Evolutionary conservation across 2,329 filamentous ascomycete genomes (phyloP), one percentile per base, ranked within the genome.

Genomic region (Colletotrichum sp.): DNA sequence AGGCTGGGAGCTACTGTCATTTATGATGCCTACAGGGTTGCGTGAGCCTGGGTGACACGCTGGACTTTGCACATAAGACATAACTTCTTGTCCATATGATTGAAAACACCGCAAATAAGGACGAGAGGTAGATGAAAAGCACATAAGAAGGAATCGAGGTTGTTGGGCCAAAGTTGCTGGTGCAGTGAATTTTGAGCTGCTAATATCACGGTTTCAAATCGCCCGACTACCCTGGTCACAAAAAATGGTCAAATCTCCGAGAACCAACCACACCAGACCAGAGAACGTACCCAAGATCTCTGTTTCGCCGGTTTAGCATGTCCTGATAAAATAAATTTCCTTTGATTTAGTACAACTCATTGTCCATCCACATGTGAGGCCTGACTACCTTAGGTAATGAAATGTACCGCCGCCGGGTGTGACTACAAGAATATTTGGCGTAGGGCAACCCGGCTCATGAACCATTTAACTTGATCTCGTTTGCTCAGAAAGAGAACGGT

Each of bases 1-100:
- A 87, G 86, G 82, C 8, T 77, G 11, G 75, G 75, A 5, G 72
- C 67, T 1, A 65, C 68, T 3, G 75, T 77, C 25, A 52, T 77
- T 6, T 77, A 77, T n/a, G 75, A 77, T 22, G 75, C 75, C 15
- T 77, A 77, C 59, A 59, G 75, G n/a, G 72, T 76, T n/a, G 72
- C 55, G 6, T 76, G 13, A 66, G 44, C 25, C 13, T 63, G 29
- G 44, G n/a, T 7, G n/a, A 52, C 44, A 52, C 11, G n/a, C 11
- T n/a, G 11, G n/a, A 13, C 5, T 52, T 52, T 52, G 44, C 44
- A 52, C 11, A 52, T 52, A 22, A 52, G 44, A n/a, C n/a, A 52
- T 13, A 5, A 8, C n/a, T 52, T 52, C n/a, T 52, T 13, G 44
- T 52, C 12, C 44, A 22, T 22, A 52, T 52, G n/a, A 22, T 52